Evolutionary conservation across 2,329 filamentous ascomycete genomes (phyloP).

Genomic region (Aspergillus puulaauensis): DNA sequence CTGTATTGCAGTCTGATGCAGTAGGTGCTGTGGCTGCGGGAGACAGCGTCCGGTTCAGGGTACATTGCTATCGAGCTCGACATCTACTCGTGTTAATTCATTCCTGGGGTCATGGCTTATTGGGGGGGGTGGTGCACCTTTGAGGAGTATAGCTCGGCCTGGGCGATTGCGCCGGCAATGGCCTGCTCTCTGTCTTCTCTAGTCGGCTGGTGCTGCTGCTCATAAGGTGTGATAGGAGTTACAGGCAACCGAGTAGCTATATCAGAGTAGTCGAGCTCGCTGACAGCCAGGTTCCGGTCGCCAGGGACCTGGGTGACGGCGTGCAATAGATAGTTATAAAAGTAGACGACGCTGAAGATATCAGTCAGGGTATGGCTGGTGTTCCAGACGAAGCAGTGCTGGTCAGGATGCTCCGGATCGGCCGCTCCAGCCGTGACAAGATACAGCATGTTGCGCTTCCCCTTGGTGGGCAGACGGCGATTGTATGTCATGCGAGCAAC

Average conservation of each 20-base stretch:
- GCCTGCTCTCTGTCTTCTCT: neutral
- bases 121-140: neutral
- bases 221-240: neutral
- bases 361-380: neutral
- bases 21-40: neutral
- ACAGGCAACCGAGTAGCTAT: neutral
- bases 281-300: neutral
- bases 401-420: neutral
- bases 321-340: neutral
- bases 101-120: too few relatives aligned
- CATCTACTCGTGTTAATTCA: neutral
- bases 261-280: neutral
- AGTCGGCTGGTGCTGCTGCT: neutral
- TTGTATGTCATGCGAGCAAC: neutral
- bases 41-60: neutral
- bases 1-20: neutral
- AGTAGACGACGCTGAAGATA: neutral
- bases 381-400: neutral
- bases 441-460: neutral
- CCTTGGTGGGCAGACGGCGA: neutral
- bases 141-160: neutral
- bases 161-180: neutral
- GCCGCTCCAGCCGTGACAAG: neutral
- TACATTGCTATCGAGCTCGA: neutral
- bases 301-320: neutral